Conservation (phyloP, 2,329 filamentous ascomycete genomes). For the Arachnomyces sp. region DNA sequence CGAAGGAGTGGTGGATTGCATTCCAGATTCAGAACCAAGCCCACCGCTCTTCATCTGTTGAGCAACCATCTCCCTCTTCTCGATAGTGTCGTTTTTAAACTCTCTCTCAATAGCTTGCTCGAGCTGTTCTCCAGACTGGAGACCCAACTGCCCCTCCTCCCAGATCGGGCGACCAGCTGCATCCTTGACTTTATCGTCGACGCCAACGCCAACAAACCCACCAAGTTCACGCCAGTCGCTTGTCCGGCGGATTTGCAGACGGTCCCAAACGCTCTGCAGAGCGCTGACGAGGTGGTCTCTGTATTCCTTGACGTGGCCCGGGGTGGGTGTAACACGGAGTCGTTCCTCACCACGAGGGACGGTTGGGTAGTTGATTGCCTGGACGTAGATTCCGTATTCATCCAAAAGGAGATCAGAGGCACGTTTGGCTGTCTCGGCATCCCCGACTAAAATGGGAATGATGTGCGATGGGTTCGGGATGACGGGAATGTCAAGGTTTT, state of each 20-base stretch:
- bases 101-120: conserved; percentile 49
- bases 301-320: conserved; percentile 77
- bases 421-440: conserved; percentile 83
- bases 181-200: conserved; percentile 46
- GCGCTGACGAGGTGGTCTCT: conserved; percentile 79
- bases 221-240: conserved; percentile 85
- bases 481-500: conserved; percentile 78
- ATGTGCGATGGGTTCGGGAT: conserved; percentile 98
- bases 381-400: conserved; percentile 91
- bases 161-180: conserved; percentile 67
- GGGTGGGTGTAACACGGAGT: conserved; percentile 90
- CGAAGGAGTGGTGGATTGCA: background rate
- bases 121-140: conserved; percentile 52
- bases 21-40: too few species aligned
- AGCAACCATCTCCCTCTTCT: conserved; percentile 10
- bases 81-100: conserved; percentile 16
- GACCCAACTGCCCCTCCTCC: conserved; percentile 80
- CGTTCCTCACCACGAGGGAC: conserved; percentile 97
- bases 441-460: conserved; percentile 85
- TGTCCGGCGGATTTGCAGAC: conserved; percentile 85
- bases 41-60: conserved; percentile 9
- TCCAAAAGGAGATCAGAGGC: conserved; percentile 87
- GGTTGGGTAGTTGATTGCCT: conserved; percentile 98
- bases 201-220: conserved; percentile 90
- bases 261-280: conserved; percentile 78